These are phyloP conservation scores for Penicillium occitanis DNA, from an alignment of 2,329 filamentous ascomycete species.

Conservation along the genomic window DNA sequence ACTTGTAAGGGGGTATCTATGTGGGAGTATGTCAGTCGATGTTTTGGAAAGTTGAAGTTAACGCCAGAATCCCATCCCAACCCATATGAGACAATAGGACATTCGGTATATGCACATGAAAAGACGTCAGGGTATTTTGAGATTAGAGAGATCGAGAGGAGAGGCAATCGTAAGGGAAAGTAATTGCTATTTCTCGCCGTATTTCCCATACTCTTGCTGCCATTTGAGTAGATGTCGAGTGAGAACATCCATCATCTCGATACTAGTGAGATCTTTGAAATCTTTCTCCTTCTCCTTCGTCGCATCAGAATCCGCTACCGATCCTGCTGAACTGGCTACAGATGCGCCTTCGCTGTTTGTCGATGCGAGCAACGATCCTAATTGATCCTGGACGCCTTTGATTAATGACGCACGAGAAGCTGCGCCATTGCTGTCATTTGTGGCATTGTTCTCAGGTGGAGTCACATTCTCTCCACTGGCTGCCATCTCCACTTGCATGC, in stretches of 20 bases:
- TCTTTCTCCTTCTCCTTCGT: conserved; percentile 48
- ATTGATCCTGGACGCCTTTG: conserved; percentile 38
- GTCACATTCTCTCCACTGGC: conserved; percentile 52
- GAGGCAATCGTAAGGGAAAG: neutral
- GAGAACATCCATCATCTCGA: conserved; percentile 88
- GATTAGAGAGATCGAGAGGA: conserved; percentile 7
- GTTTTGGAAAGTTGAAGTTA: conserved; percentile 4
- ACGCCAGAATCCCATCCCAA: conserved; percentile 15
- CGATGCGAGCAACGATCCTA: conserved; percentile 32
- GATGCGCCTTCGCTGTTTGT: conserved; percentile 30
- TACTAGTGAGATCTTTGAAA: conserved; percentile 73
- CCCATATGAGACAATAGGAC: conserved; percentile 13
- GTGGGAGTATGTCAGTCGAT: conserved; percentile 8
- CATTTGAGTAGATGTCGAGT: conserved; percentile 79
- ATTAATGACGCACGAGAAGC: conserved; percentile 33
- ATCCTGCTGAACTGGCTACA: conserved; percentile 15
- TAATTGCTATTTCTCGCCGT: conserved; percentile 45
- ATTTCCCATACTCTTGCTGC: conserved; percentile 70
- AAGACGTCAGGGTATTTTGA: conserved; percentile 25
- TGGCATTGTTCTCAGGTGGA: conserved; percentile 39
- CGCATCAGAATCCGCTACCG: conserved; percentile 30
- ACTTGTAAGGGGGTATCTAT: conserved; percentile 9
- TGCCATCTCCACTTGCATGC: conserved; percentile 84
- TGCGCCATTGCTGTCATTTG: conserved; percentile 12
- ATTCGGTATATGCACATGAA: conserved; percentile 22